Percentiles rank a stretch among this genome's conserved stretches.
Conservation (phyloP, 805 yeast species). For the Sungouiozyma intestinalis region DNA sequence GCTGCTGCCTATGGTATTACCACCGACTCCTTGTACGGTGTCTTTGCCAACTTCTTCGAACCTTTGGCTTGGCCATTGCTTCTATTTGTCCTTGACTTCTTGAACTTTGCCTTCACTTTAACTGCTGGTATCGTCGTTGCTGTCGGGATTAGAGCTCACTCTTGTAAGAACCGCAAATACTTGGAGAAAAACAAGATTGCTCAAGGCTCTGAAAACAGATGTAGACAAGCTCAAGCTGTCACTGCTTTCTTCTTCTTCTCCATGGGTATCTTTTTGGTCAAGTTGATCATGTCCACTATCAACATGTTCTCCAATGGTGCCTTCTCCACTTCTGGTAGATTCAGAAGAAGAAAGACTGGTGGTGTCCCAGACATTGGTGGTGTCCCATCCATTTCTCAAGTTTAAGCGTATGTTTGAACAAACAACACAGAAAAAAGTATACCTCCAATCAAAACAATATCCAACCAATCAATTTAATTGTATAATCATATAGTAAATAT, state of each 20-base stretch:
- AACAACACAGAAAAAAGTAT: no score
- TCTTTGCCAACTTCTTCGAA: slow-evolving; percentile 64
- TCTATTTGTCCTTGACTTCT: slow-evolving; percentile 65
- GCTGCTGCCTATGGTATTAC: slow-evolving; percentile 79
- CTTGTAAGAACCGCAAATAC: slow-evolving; percentile 64
- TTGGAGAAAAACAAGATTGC: slow-evolving; percentile 54
- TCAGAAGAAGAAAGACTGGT: slow-evolving; percentile 33
- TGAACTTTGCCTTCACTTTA: slow-evolving; percentile 85
- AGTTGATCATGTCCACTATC: slow-evolving; percentile 34
- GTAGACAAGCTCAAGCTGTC: slow-evolving; percentile 89
- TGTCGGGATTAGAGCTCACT: slow-evolving; percentile 76
- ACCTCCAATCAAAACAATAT: no score
- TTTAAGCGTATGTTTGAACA: no score
- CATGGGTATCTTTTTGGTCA: slow-evolving; percentile 61
- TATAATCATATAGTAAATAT: background rate
- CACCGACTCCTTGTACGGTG: slow-evolving; percentile 70
- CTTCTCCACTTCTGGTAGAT: slow-evolving; percentile 12
- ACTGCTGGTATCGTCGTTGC: slow-evolving; percentile 94
- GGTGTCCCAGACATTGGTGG: slow-evolving; percentile 37
- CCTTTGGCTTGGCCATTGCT: slow-evolving; percentile 77
- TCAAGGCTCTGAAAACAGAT: slow-evolving; percentile 73
- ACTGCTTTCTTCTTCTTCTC: slow-evolving; percentile 79
- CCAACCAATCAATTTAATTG: background rate
- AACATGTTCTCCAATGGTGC: slow-evolving; percentile 19
- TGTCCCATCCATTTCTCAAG: slow-evolving; percentile 85